phyloP scores from a whole-genome alignment of 2,329 filamentous ascomycete genomes.

The Aspergillus pseudotamarii region DNA sequence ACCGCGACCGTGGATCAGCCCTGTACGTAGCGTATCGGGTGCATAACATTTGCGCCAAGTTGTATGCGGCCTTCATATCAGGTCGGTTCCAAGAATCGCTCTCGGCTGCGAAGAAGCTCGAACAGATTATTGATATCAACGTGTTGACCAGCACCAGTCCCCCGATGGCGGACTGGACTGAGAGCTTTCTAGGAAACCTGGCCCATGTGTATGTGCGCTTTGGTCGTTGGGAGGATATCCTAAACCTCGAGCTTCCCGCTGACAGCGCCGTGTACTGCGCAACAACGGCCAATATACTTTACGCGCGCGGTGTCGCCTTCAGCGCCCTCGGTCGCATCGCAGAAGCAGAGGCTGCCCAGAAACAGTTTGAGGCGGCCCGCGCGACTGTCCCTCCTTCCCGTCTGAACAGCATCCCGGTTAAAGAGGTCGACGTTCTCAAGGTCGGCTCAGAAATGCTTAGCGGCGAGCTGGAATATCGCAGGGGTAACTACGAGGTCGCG shows the following conservation, averaged over 20 bases:
- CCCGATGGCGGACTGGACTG: constrained; percentile 78
- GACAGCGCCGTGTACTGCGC: constrained; percentile 67
- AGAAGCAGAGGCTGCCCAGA: constrained; percentile 56
- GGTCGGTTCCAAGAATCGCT: constrained; percentile 65
- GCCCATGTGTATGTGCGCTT: constrained; percentile 73
- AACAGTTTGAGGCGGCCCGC: constrained; percentile 55
- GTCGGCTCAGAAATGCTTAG: constrained; percentile 56
- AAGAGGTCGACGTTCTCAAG: constrained; percentile 60
- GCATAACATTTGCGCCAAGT: constrained; percentile 72
- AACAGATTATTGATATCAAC: constrained; percentile 63
- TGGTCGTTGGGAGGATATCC: constrained; percentile 70
- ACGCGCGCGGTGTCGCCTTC: constrained; percentile 67
- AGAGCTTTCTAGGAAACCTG: constrained; percentile 68
- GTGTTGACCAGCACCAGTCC: constrained; percentile 67
- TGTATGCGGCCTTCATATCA: constrained; percentile 77
- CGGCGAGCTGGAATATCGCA: constrained; percentile 72
- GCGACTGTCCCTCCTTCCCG: constrained; percentile 59
- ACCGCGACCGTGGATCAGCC: constrained; percentile 58
- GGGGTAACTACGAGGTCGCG: constrained; percentile 58
- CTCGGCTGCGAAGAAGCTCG: constrained; percentile 60
- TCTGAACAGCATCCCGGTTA: constrained; percentile 35
- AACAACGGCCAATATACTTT: constrained; percentile 68
- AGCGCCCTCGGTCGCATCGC: constrained; percentile 59
- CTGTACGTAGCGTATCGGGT: constrained; percentile 77
- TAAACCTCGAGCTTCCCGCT: constrained; percentile 56